Evolutionary conservation across 2,329 filamentous ascomycete species (phyloP), one percentile per base, ranked within the genome.

Genomic region (Phaeosphaeria sp.): DNA sequence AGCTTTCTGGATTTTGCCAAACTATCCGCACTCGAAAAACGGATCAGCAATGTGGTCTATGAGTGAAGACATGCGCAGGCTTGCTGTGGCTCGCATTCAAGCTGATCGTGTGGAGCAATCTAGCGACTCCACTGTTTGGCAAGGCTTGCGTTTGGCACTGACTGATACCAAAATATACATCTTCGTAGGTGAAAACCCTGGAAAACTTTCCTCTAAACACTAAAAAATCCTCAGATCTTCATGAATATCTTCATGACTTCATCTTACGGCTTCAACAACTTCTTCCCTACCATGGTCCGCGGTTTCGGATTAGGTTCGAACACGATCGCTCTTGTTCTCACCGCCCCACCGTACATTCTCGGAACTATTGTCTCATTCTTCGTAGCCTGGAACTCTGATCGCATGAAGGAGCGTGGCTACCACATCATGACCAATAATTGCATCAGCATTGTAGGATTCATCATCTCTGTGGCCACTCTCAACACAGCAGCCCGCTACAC

Each of bases 391-490:
- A 57, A 49, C 9, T 56, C 53, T 1, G 59, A 60, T 22, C 51
- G 57, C 42, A 42, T 43, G 20, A 63, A 62, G 15, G 60, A 64
- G 39, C 55, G 57, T 6, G 55, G 55, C 18, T 59, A 52, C 27
- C 62, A 64, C 41, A 66, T 66, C 48, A 56, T 55, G 36, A 46
- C 50, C 30, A 58, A 54, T n/a, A 49, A 57, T 17, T 50, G 55
- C 42, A 56, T 58, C 27, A 50, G 59, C 3, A 52, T 61, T 11
- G 25, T 55, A 5, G 62, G 64, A 10, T 64, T 64, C 48, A 60
- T 64, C n/a, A 64, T 66, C 21, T 57, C 62, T 7, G 58, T 60
- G 1, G 54, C 58, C 5, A 63, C 59, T 1, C 57, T 64, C 11
- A 62, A 61, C 50, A 58, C 53, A 2, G 55, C 62, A 3, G 62